Evolutionary conservation across 148 eudicot species (phyloP).

Genomic region (Vaccinium corymbosum): DNA sequence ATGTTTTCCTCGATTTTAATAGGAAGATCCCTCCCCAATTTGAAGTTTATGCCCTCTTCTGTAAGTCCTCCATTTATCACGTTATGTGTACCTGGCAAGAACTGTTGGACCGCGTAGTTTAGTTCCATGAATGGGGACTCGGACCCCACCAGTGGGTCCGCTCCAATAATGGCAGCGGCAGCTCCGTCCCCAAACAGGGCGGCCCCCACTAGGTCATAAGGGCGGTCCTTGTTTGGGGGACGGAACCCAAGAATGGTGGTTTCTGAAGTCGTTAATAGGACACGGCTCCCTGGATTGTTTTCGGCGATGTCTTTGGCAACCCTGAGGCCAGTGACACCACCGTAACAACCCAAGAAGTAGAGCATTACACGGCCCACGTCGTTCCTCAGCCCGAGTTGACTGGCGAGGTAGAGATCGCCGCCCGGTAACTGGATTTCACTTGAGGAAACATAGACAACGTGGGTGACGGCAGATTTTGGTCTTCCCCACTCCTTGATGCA

Average conservation of each 20-base stretch:
- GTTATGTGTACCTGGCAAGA: slow-evolving; percentile 58
- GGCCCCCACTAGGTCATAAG: slow-evolving; percentile 77
- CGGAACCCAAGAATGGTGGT: slow-evolving; percentile 76
- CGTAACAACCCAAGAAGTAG: slow-evolving; percentile 74
- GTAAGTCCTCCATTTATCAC: slow-evolving; percentile 59
- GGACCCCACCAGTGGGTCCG: slow-evolving; percentile 27
- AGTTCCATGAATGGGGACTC: slow-evolving; percentile 66
- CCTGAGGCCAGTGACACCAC: slow-evolving; percentile 68
- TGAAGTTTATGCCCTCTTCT: slow-evolving; percentile 73
- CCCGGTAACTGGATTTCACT: slow-evolving; percentile 73
- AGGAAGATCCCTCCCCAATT: slow-evolving; percentile 65
- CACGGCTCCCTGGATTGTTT: slow-evolving; percentile 67
- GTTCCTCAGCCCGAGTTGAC: slow-evolving; percentile 47
- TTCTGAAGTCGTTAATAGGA: slow-evolving; percentile 59
- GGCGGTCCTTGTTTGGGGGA: slow-evolving; percentile 70
- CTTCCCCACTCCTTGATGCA: slow-evolving; percentile 75
- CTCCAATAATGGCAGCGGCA: slow-evolving; percentile 56
- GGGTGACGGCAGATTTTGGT: slow-evolving; percentile 55
- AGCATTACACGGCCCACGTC: slow-evolving; percentile 79
- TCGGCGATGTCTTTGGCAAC: slow-evolving; percentile 83
- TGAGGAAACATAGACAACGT: slow-evolving; percentile 68
- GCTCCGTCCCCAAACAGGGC: slow-evolving; percentile 86
- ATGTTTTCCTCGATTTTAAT: slow-evolving; percentile 65
- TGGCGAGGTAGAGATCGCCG: slow-evolving; percentile 66
- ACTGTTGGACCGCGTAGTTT: slow-evolving; percentile 56